Evolutionary conservation across 768 basidiomycete genomes (phyloP), one percentile per base, ranked within the genome.

Genomic region (Tricholoma sp.): DNA sequence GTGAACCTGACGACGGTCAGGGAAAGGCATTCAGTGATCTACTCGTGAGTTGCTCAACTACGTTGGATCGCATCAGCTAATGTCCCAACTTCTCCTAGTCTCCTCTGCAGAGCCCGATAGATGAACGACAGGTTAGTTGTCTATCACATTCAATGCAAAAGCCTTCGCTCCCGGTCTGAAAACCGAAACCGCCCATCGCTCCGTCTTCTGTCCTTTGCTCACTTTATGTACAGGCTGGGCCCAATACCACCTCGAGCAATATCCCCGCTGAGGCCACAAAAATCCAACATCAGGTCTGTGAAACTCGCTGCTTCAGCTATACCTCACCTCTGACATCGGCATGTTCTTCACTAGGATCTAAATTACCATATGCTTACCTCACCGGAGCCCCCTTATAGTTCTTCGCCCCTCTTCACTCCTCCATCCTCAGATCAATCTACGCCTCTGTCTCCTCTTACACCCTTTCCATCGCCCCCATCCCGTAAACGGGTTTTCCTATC

Each of bases 1-100:
- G 62, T n/a, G 65, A 66, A 18, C 56, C 61, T 12, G 65, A 67
- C 12, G 65, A 63, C 33, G 63, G 61, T 1, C 47, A 49, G 6
- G 31, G 9, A 32, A 31, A 4, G 31, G 17, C n/a, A 7, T 7
- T 17, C n/a, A 49, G 31, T n/a, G 53, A 60, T 11, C 48, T 64
- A 28, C 45, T 59, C 9, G 66, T 65, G 56, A 20, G 60, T 57
- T 15, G 17, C n/a, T 8, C 39, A 15, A 49, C 13, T 57, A 47
- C 3, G 45, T 13, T 29, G 24, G 45, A 15, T 15, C 0, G 6
- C 6, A 5, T 4, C 24, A 47, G 15, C 24, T 29, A 47, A 47
- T 7, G 4, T 47, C 5, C 45, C 28, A 24, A 45, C 31, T n/a
- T n/a, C 28, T 29, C 24, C 7, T 28, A 24, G 20, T 15, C 28